A percentile compares a stretch with the other conserved stretches of the same genome.
phyloP scores from a whole-genome alignment of 768 basidiomycete species.

The Podaxis sp. region DNA sequence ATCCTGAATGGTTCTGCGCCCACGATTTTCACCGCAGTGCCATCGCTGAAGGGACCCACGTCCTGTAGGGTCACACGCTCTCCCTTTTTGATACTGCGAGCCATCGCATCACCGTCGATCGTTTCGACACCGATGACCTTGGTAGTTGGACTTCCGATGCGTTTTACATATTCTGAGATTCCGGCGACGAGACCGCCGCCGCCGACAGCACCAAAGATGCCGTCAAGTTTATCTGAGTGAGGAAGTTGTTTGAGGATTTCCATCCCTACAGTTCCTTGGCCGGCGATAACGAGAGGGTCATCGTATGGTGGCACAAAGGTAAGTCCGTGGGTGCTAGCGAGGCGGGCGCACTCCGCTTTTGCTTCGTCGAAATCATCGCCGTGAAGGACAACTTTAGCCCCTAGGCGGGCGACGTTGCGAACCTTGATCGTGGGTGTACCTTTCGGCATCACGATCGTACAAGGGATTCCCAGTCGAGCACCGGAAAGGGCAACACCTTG shows the following conservation, averaged over 20 bases:
- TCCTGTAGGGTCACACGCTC: constrained; percentile 82
- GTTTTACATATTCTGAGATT: constrained; percentile 87
- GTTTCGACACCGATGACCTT: constrained; percentile 93
- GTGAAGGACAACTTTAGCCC: constrained; percentile 91
- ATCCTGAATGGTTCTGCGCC: constrained; percentile 95
- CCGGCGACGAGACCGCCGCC: constrained; percentile 95
- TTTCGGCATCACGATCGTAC: constrained; percentile 98
- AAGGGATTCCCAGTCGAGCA: constrained; percentile 80
- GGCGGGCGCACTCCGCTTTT: constrained; percentile 88
- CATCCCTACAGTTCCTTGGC: constrained; percentile 93
- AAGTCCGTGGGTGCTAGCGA: constrained; percentile 74
- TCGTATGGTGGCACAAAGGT: constrained; percentile 97
- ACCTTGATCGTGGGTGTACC: constrained; percentile 97
- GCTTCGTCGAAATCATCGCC: constrained; percentile 96
- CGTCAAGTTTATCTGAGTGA: constrained; percentile 74
- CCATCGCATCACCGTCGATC: constrained; percentile 93
- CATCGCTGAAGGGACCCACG: constrained; percentile 96
- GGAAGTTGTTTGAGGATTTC: constrained; percentile 91
- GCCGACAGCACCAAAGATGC: constrained; percentile 88
- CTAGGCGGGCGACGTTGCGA: constrained; percentile 89
- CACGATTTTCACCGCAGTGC: constrained; percentile 94
- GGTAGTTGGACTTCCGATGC: constrained; percentile 83
- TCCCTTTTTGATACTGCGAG: constrained; percentile 74
- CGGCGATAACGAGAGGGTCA: constrained; percentile 94
- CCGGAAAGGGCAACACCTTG: constrained; percentile 99